Evolutionary conservation across 495 filamentous ascomycete genomes (phyloP), one percentile per base, ranked within the genome.

Genomic region (Articulospora tetracladia): DNA sequence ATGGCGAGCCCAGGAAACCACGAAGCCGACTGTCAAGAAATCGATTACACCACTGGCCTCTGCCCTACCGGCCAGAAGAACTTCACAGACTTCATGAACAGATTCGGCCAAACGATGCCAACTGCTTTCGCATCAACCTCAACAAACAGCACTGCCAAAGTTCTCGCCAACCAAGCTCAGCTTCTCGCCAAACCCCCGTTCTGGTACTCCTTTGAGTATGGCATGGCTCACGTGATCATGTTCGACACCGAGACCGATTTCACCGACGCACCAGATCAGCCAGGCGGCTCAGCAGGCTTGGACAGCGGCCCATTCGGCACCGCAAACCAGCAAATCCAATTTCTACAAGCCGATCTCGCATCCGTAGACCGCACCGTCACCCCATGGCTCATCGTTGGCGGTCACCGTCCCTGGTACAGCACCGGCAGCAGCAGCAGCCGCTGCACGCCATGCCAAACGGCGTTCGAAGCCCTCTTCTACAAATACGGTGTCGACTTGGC

Each of bases 341-440:
- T 79, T 70, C 69, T 82, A 0, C 69, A 70, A 13, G 73, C 72
- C 2, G 80, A 83, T 59, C 74, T 83, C 11, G 73, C 74, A 28
- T 72, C 71, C 25, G 76, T 83, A 26, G 78, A 83, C 65, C 74
- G 80, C 53, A 66, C 60, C 32, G 69, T 76, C 11, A 83, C 80
- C 0, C 78, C 81, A 1, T 84, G 79, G 80, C 57, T 84, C 0
- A 68, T 87, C 11, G 77, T 83, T 32, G 82, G 76, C 0, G 84
- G 83, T 1, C 84, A 87, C 64, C 68, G 84, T 1, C 84, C 84
- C 0, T 86, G 82, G 82, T 87, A 87, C 70, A 69, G 72, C 25
- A 78, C 70, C 7, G 70, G 69, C 34, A 56, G 61, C 39, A 72
- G 66, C 51, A 75, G 62, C 51, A 72, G 71, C 24, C 44, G 49